Evolutionary conservation across 805 yeast genomes (phyloP), one percentile per base, ranked within the genome.

Genomic region (Metschnikowia henanensis): DNA sequence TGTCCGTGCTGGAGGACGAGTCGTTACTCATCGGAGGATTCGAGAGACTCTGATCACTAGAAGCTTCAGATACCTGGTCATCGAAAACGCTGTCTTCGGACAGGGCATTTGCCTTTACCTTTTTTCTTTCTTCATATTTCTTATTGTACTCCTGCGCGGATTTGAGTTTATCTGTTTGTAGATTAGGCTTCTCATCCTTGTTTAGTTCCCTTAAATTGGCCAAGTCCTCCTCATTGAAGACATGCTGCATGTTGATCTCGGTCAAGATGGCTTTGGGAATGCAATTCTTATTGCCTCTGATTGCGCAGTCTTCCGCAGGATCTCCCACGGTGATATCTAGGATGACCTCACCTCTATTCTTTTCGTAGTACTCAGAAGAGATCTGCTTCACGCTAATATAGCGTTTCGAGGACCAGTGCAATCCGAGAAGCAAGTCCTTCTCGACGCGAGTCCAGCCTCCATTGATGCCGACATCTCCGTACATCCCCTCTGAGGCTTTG

Each of bases 371-470:
- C 55, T 35, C 52, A 50, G 39, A 56, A 41, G 40, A 52, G 53
- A 44, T 64, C 50, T 15, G 52, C 52, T 48, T 70, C 58, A 46
- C 58, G 58, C 56, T 66, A 16, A 80, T 51, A 53, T 54, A 79
- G 30, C 70, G 68, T 37, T 62, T 61, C 37, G 59, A 55, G 28
- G 67, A 50, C 80, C 80, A 77, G 4, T 73, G 64, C 18, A 58
- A 51, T 4, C 73, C 72, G 43, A 80, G 63, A 15, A 56, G 53
- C 30, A 80, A 62, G 53, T 80, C 83, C 50, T 78, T 78, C 18
- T 70, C 68, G 20, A 76, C 48, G 38, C 64, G 61, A 29, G 49
- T 41, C 81, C 81, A 79, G 10, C 64, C 64, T 6, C 61, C 62
- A 20, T 39, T 35, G 2, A 31, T 40, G 13, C 45, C 42, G 12